Evolutionary conservation across 2,329 filamentous ascomycete genomes (phyloP).

Genomic region (Neodidymelliopsis sp.): DNA sequence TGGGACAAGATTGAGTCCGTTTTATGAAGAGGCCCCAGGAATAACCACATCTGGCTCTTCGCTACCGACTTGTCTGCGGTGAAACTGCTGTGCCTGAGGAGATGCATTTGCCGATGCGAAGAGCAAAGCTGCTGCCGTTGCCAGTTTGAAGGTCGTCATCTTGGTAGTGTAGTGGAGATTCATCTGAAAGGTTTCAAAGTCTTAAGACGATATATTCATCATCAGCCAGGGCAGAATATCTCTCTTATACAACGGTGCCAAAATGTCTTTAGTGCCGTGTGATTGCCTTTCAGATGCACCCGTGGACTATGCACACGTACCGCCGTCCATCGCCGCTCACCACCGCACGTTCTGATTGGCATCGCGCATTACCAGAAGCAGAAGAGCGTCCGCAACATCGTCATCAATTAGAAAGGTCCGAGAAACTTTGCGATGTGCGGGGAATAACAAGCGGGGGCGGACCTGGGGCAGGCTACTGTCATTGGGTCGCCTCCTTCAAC

Average conservation of each 20-base stretch:
- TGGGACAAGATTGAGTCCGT: constrained; percentile 47
- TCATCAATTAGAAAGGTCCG: constrained; percentile 8
- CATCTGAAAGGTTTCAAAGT: neutral
- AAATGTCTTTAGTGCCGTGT: constrained; percentile 1
- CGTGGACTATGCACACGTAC: neutral
- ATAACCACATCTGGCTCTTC: constrained; percentile 11
- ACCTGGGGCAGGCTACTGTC: neutral
- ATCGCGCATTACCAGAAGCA: constrained; percentile 4
- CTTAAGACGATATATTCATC: constrained; percentile 3
- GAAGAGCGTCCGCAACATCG: constrained; percentile 12
- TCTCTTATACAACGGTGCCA: constrained; percentile 7
- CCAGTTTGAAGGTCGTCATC: constrained; percentile 16
- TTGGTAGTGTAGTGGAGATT: neutral
- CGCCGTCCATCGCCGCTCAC: neutral
- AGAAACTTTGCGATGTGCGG: constrained; percentile 16
- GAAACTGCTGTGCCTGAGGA: constrained; percentile 13
- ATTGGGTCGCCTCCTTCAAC: neutral
- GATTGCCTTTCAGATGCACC: too few relatives aligned
- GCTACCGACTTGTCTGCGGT: constrained; percentile 14
- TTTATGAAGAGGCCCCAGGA: constrained; percentile 33
- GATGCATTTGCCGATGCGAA: constrained; percentile 9
- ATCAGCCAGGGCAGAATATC: neutral
- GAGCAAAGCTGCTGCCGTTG: constrained; percentile 13
- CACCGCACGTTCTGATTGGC: neutral
- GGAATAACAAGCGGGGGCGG: constrained; percentile 13